Conservation (phyloP, 2,329 filamentous ascomycete genomes). For the Xylaria sp. region DNA sequence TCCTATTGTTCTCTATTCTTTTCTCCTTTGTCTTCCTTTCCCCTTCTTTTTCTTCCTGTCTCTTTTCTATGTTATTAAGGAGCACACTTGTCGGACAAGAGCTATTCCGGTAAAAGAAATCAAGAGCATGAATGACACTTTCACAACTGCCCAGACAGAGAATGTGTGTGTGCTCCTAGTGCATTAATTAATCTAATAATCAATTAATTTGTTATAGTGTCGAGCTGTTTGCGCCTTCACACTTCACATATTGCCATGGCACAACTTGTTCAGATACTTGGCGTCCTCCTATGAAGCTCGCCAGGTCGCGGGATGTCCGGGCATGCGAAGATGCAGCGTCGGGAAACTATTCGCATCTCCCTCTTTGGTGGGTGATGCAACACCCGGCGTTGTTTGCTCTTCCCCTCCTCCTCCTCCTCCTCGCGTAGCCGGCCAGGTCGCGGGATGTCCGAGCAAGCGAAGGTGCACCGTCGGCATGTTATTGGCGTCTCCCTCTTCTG, state of each 20-base stretch:
- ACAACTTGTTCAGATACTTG: background rate
- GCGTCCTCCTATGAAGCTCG: background rate
- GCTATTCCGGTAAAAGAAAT: background rate
- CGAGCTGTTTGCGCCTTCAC: background rate
- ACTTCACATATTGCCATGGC: background rate
- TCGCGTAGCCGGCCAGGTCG: slow-evolving; percentile 17
- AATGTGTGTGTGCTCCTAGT: too few relatives aligned
- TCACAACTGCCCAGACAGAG: background rate
- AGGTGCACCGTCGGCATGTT: slow-evolving; percentile 19
- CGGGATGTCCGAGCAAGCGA: slow-evolving; percentile 20
- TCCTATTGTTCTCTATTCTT: background rate
- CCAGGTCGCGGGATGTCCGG: slow-evolving; percentile 28
- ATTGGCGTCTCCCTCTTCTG: background rate
- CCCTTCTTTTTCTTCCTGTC: background rate
- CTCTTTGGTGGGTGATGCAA: background rate
- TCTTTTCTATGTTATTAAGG: background rate
- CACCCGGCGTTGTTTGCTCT: background rate
- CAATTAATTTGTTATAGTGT: background rate
- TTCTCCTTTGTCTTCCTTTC: background rate
- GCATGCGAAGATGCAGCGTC: slow-evolving; percentile 16
- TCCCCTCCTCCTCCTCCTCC: too few relatives aligned
- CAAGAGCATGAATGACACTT: background rate
- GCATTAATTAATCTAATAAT: background rate
- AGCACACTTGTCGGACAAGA: background rate
- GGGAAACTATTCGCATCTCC: background rate